These are phyloP conservation scores for Inonotus hispidus DNA, from an alignment of 1,284 basidiomycete species.

Conservation along the genomic window DNA sequence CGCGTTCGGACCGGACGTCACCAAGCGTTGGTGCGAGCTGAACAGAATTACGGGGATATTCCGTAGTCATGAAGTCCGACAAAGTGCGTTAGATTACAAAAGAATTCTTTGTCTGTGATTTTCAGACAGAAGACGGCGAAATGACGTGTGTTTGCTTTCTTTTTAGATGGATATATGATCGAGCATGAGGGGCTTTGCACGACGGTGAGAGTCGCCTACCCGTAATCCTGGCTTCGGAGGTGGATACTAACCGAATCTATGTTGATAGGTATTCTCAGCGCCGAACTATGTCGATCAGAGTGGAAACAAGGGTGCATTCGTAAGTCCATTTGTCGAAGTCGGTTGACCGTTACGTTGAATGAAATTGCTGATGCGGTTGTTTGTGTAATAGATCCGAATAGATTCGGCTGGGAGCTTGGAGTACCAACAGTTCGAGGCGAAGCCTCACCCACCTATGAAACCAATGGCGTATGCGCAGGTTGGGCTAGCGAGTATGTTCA, in stretches of 20 bases:
- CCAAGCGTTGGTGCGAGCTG: constrained; percentile 80
- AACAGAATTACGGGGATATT: constrained; percentile 89
- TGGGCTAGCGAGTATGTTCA: constrained; percentile 59
- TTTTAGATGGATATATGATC: constrained; percentile 78
- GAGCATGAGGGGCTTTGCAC: constrained; percentile 89
- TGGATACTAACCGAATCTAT: constrained; percentile 15
- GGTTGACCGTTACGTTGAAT: constrained; percentile 1
- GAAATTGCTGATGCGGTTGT: not conserved
- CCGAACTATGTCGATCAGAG: constrained; percentile 83
- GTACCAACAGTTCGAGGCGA: constrained; percentile 83
- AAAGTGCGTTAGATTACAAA: constrained; percentile 46
- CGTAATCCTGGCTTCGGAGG: not conserved
- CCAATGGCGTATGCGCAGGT: constrained; percentile 86
- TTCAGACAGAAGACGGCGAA: not conserved
- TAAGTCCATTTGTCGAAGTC: constrained; percentile 32
- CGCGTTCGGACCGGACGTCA: constrained; percentile 93
- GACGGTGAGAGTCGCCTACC: constrained; percentile 47
- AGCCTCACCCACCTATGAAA: constrained; percentile 83
- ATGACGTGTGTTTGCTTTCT: constrained; percentile 5
- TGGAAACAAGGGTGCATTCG: constrained; percentile 79
- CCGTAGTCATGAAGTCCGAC: constrained; percentile 95
- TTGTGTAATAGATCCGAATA: constrained; percentile 62
- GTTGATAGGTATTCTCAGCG: constrained; percentile 66
- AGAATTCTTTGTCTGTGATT: not conserved
- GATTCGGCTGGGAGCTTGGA: constrained; percentile 70